Evolutionary conservation across 805 yeast species (phyloP), one percentile per base, ranked within the genome.

Genomic region (Debaryomyces tyrocola): DNA sequence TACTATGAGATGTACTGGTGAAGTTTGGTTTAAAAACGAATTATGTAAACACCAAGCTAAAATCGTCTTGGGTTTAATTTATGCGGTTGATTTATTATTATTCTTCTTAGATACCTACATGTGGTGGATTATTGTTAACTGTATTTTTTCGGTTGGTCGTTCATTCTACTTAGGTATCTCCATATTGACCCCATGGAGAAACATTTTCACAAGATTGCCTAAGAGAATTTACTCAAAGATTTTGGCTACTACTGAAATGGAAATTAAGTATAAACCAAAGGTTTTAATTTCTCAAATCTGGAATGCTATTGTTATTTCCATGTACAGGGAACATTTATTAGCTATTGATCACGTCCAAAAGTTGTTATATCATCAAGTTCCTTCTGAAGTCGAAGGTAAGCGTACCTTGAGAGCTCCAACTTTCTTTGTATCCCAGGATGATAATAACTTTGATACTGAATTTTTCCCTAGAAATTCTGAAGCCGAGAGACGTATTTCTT

Each of bases 111-210:
- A 94, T 87, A 90, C 99, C 51, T 94, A 90, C 70, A 81, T 94
- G 86, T 94, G 99, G 99, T 94, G 94, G 79, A 91, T 94, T 77
- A 77, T 94, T 60, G 85, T 87, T 69, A 94, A 92, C 82, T 87
- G 96, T 71, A 81, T 90, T 57, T 91, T 90, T 83, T 92, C 98
- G 51, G 90, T 94, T 62, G 97, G 96, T 59, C 89, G 96, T 67
- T 94, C 99, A 12, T 94, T 94, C 81, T 94, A 92, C 79, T 80
- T 95, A 70, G 99, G 99, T 86, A 91, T 94, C 60, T 94, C 99
- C 39, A 92, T 94, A 56, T 83, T 91, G 78, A 94, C 99, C 36
- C 99, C 99, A 52, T 94, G 99, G 99, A 89, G 98, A 83, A 94
- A 95, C 69, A 91, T 94, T 59, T 94, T 92, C 79, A 85, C 97